Conservation (phyloP, 192 early-diverging fungal genomes). For the Coemansia sp. region DNA sequence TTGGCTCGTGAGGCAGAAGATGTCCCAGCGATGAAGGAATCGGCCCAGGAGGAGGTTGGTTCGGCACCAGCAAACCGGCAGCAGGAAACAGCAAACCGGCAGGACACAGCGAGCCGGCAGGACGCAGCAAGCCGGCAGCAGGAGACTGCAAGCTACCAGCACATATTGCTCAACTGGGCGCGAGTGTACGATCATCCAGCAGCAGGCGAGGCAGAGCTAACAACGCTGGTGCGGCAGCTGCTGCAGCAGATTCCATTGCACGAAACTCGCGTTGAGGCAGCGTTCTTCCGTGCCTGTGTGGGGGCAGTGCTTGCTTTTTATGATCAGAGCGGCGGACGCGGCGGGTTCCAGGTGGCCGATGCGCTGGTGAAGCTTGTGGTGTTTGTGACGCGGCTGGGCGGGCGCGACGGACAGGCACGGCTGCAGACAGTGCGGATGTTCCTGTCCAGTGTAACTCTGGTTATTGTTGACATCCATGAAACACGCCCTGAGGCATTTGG, state of each 20-base stretch:
- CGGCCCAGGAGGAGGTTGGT: neutral
- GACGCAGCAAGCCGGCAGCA: conserved; percentile 1
- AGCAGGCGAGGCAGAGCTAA: conserved; percentile 44
- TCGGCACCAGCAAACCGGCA: neutral
- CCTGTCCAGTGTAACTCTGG: conserved; percentile 81
- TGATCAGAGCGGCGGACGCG: conserved; percentile 55
- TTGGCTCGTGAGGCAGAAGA: neutral
- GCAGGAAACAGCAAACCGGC: conserved; percentile 48
- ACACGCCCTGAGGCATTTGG: conserved; percentile 72
- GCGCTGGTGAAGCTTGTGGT: conserved; percentile 90
- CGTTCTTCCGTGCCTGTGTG: conserved; percentile 90
- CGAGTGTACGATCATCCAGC: conserved; percentile 51
- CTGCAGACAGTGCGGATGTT: conserved; percentile 77
- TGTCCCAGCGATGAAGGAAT: neutral
- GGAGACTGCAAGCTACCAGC: conserved; percentile 52
- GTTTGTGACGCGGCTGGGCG: conserved; percentile 73
- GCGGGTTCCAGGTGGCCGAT: conserved; percentile 81
- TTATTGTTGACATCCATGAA: conserved; percentile 84
- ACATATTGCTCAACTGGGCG: conserved; percentile 52
- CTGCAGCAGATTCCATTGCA: conserved; percentile 75
- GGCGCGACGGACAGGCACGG: conserved; percentile 44
- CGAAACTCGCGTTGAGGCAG: conserved; percentile 71
- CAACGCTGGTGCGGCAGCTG: conserved; percentile 60
- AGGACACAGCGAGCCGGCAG: neutral
- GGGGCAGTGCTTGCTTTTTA: conserved; percentile 82